These are phyloP conservation scores for Vachellia collinsii DNA, from an alignment of 306 rosid genomes.

Conservation along the genomic window DNA sequence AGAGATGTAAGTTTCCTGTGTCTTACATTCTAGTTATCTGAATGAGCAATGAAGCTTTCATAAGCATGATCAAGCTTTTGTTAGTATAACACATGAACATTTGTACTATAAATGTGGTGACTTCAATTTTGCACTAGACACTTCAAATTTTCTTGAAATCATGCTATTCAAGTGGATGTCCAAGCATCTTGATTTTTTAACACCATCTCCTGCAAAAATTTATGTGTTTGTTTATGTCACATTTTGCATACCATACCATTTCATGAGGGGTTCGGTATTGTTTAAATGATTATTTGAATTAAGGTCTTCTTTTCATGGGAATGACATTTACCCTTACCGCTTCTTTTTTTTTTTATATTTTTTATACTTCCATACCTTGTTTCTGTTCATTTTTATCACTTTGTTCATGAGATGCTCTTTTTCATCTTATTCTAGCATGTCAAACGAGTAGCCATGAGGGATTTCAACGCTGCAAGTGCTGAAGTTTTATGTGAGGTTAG, in stretches of 20 bases:
- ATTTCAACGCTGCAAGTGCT: constrained; percentile 74
- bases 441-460: constrained; percentile 71
- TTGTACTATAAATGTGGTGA: not conserved
- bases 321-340: not conserved
- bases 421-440: constrained; percentile 71
- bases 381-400: constrained; percentile 3
- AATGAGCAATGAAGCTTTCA: not conserved
- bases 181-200: not conserved
- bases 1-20: constrained; percentile 72
- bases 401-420: not conserved
- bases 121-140: not conserved
- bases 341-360: constrained; percentile 1
- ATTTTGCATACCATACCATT: not conserved
- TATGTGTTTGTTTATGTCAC: constrained; percentile 6
- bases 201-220: not conserved
- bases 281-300: constrained; percentile 5
- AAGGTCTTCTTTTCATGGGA: constrained; percentile 14
- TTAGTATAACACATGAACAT: not conserved
- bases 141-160: not conserved
- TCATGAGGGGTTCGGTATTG: constrained; percentile 10
- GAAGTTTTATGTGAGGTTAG: constrained; percentile 89
- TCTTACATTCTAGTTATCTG: constrained; percentile 31
- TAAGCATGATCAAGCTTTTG: not conserved
- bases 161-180: not conserved
- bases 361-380: not conserved